Evolutionary conservation across 23 red algal genomes (phyloP).

Genomic region (Cyanidiococcus yangmingshanensis): DNA sequence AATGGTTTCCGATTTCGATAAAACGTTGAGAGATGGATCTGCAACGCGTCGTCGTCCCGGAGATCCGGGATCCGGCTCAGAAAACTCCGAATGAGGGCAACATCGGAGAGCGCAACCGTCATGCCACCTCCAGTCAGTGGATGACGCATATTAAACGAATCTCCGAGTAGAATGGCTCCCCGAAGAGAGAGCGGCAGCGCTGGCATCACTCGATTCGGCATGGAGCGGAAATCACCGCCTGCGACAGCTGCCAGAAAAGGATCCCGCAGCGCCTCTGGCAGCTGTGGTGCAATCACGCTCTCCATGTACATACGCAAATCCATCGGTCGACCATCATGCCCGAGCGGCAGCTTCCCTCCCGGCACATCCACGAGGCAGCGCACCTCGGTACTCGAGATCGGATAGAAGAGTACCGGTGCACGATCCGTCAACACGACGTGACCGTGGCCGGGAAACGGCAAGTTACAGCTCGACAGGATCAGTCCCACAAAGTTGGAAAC

Average conservation of each 20-base stretch:
- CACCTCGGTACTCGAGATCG: constrained; percentile 61
- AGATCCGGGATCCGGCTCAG: constrained; percentile 40
- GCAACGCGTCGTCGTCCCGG: constrained; percentile 32
- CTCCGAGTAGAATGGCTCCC: constrained; percentile 81
- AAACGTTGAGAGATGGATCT: constrained; percentile 33
- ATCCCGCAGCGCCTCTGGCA: constrained; percentile 47
- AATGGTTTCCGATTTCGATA: constrained; percentile 47
- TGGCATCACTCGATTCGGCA: constrained; percentile 99
- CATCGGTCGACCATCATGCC: not conserved
- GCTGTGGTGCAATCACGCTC: constrained; percentile 65
- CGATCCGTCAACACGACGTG: constrained; percentile 89
- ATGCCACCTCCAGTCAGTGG: constrained; percentile 97
- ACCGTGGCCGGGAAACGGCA: constrained; percentile 86
- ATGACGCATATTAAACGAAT: constrained; percentile 99
- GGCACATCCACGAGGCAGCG: constrained; percentile 95
- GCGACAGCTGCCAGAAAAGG: constrained; percentile 45
- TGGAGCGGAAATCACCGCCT: constrained; percentile 35
- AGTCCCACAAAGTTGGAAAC: constrained; percentile 84
- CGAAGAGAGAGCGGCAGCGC: constrained; percentile 44
- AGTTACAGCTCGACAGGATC: constrained; percentile 33
- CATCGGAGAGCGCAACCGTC: constrained; percentile 91
- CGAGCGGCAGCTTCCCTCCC: not conserved
- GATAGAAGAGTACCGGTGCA: constrained; percentile 88
- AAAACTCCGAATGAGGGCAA: constrained; percentile 43
- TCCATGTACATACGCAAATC: constrained; percentile 51